These are phyloP conservation scores for Plicaturopsis crispa DNA, from an alignment of 768 basidiomycete species.

Conservation along the genomic window DNA sequence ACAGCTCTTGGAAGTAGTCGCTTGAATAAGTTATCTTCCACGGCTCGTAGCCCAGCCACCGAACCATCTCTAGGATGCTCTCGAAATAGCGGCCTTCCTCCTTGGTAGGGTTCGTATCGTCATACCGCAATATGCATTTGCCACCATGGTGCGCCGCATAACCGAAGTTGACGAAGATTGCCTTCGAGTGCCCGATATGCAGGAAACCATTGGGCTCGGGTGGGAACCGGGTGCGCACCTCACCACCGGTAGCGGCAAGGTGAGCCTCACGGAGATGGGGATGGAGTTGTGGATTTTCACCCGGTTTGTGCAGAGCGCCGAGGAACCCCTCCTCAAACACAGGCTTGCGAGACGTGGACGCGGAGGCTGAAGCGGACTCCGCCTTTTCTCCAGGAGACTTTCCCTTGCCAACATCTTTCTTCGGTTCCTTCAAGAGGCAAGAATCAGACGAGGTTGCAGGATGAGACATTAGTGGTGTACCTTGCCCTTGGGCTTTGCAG, in stretches of 20 bases:
- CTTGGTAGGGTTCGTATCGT: constrained; percentile 98
- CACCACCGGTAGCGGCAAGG: constrained; percentile 68
- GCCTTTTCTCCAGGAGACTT: constrained; percentile 16
- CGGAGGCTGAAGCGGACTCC: constrained; percentile 22
- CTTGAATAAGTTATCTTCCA: constrained; percentile 99
- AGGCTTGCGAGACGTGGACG: constrained; percentile 37
- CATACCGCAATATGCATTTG: constrained; percentile 88
- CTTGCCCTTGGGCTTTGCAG: constrained; percentile 59
- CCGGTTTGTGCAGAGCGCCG: constrained; percentile 85
- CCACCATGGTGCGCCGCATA: constrained; percentile 94
- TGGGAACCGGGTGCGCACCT: constrained; percentile 93
- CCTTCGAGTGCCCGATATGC: constrained; percentile 96
- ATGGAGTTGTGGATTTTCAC: constrained; percentile 84
- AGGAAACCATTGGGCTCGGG: constrained; percentile 98
- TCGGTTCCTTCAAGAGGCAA: constrained; percentile 31
- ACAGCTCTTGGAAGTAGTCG: constrained; percentile 87
- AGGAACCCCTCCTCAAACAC: constrained; percentile 96
- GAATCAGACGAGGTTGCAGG: neutral
- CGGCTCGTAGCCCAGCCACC: constrained; percentile 97
- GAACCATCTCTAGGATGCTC: constrained; percentile 88
- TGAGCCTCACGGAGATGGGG: constrained; percentile 76
- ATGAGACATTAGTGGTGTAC: constrained; percentile 22
- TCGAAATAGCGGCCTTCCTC: constrained; percentile 96
- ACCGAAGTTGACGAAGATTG: constrained; percentile 98
- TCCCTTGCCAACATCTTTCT: constrained; percentile 28